Evolutionary conservation across 1,284 basidiomycete genomes (phyloP), one percentile per base, ranked within the genome.

Genomic region (Tilletia indica): DNA sequence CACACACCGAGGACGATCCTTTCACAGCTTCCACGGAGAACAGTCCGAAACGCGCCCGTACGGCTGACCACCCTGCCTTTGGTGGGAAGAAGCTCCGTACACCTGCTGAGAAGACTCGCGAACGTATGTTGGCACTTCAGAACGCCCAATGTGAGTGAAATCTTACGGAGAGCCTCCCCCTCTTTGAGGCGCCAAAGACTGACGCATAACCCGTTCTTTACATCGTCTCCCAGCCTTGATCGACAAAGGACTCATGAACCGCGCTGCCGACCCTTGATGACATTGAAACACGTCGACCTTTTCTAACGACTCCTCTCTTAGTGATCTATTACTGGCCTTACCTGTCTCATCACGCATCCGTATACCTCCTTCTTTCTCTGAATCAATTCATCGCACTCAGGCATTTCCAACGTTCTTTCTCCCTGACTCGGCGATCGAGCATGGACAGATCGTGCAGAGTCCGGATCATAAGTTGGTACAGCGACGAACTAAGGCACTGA

Each of bases 1-100:
- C 12, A 19, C 19, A 19, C 3, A 25, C 19, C n/a, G n/a, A 58
- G 5, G 16, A 64, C 31, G 36, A 39, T 16, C 36, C 61, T 6
- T 64, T 64, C 34, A 21, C 16, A 4, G 36, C 12, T 4, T 54
- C 16, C 36, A 42, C 61, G 5, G 61, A 64, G 31, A 38, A 38
- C 36, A 64, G 61, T 38, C 61, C 61, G 36, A 38, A n/a, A 36
- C 61, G 61, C 12, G 61, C 61, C 61, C 61, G 61, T 5, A 64
- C 61, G 34, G 61, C 61, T 3, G 61, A 64, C 36, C 19, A 34
- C 4, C 61, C 61, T 19, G 36, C 34, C 14, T 25, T 25, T 64
- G 31, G 16, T 3, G 61, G 34, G 11, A 64, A 42, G 61, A 64
- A 64, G 36, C 31, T 64, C 12, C 61, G 61, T 8, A 64, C 61